Base-by-base conservation (phyloP, 441 rosid genomes). In the Melastoma candidum region DNA sequence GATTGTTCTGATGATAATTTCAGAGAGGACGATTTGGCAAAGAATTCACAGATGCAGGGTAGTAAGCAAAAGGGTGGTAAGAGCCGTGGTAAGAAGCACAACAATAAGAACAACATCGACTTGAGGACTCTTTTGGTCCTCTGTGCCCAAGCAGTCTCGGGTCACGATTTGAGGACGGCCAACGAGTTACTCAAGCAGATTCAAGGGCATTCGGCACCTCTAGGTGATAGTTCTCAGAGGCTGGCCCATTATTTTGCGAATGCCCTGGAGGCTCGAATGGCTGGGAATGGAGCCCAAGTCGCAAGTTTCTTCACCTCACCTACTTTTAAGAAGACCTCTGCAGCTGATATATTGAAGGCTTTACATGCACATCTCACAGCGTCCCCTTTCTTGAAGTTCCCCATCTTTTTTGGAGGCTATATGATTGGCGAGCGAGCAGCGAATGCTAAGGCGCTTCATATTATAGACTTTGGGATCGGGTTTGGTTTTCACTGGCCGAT, bases 401-500 rank as follows among this genome's bases (percentile, higher is more conserved):
- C 26, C 46, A 51, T 51, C n/a, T 32, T 6, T 44, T 51, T 51
- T 51, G 55, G 44, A 51, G 39, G 10, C 39, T 51, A 9, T 41
- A 51, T n/a, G 56, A 52, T 52, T 14, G 3, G 14, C 26, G 7
- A 0, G 43, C 6, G 27, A 14, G 56, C 56, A 4, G 46, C 36
- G 44, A 52, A 52, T 14, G 44, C 56, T 2, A 11, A 43, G 4
- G 43, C 44, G 26, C 56, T 52, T 13, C 56, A 52, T 52, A 52
- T 52, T 13, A 52, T 52, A 52, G 56, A 52, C 43, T 52, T 52
- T 36, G 56, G 56, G 45, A 52, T 52, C 29, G 0, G 0, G 22
- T 52, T 29, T 36, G 56, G 56, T 36, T 52, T 52, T 52, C 56
- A 52, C 14, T 29, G 44, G 56, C 56, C 56, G 43, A 52, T 52